Conservation (phyloP, 2,329 filamentous ascomycete species). For the Penicillium sp. region DNA sequence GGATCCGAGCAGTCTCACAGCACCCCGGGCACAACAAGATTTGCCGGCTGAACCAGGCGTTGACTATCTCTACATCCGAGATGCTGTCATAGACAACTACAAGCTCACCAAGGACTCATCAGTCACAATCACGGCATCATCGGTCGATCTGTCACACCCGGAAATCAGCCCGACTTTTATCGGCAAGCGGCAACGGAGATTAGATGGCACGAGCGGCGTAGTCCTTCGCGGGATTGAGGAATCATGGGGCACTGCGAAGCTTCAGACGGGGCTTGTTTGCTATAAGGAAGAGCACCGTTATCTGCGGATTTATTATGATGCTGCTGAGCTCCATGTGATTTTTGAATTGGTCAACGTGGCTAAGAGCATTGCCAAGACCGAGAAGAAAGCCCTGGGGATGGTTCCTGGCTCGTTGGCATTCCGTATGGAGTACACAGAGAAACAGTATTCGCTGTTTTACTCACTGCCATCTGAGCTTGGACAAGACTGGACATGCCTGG, state of each 20-base stretch:
- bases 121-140: not conserved
- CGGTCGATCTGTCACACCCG: not conserved
- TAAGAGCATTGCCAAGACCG: not conserved
- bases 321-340: not conserved
- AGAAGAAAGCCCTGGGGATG: not conserved
- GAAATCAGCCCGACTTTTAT: not conserved
- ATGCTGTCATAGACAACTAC: not conserved
- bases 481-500: constrained; percentile 1
- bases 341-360: not conserved
- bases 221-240: not conserved
- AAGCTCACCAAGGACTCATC: not conserved
- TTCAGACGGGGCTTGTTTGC: not conserved
- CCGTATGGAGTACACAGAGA: not conserved
- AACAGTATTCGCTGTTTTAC: not conserved
- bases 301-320: not conserved
- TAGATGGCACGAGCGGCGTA: not conserved
- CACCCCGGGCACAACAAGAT: not conserved
- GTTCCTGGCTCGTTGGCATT: not conserved
- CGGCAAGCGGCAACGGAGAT: not conserved
- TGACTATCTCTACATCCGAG: constrained; percentile 2
- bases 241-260: not conserved
- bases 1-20: constrained; percentile 12
- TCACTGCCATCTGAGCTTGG: not conserved
- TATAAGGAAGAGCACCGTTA: constrained; percentile 1
- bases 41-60: not conserved